Base-by-base conservation (phyloP, 768 basidiomycete genomes). In the Kwoniella dendrophila region DNA sequence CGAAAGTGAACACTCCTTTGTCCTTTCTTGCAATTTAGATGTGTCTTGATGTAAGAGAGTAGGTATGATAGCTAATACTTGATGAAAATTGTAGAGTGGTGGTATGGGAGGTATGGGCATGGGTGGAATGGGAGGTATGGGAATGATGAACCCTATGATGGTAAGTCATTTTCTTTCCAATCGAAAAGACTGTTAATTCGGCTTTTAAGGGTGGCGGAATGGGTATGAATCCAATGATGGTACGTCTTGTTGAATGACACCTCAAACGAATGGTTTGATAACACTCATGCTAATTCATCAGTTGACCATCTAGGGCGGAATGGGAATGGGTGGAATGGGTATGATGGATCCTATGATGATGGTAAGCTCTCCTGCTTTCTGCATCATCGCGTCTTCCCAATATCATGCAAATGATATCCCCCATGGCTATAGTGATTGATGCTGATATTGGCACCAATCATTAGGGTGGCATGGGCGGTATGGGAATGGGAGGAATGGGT, bases 141-240 rank as follows among this genome's bases (percentile, higher is more conserved):
- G 75, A 27, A 71, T 70, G 49, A 51, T 51, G 70, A 63, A 62
- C 33, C 70, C 36, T 30, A 54, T 54, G 53, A 43, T 71, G 16
- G 70, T 72, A 60, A 83, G 82, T 29, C 59, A 61, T 56, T 83
- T 36, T 36, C 34, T 8, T 36, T 8, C 34, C 16, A 16, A 8
- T 8, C 16, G 34, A 36, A 36, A 36, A 36, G 34, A 36, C 7
- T 36, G 16, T 36, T 36, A 16, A 36, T 36, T 36, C 7, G 34
- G 16, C 7, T 36, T 36, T 7, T 8, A 36, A n/a, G 83, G 0
- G 85, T 86, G 82, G 81, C 5, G 86, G 85, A 1, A 85, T 86
- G 82, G 82, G 82, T 6, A 80, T 41, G 78, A 70, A 66, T 27
- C 59, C 51, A 2, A 59, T 62, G 66, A 77, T 70, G 3, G 58